Conservation (phyloP, 2,329 filamentous ascomycete genomes). For the Fusarium agapanthi region DNA sequence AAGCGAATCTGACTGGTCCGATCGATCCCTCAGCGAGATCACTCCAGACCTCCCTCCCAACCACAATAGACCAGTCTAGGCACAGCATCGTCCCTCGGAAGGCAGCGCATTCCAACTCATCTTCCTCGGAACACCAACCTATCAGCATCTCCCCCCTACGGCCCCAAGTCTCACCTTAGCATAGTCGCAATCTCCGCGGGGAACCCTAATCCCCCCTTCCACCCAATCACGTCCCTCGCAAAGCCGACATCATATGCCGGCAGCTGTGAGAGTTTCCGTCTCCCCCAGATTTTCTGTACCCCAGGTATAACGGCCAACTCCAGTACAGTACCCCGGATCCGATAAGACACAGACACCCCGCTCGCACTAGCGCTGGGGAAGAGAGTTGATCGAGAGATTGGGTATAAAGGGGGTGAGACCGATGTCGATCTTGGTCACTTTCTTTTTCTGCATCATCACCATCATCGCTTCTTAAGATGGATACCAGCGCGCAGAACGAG, state of each 20-base stretch:
- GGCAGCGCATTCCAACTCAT: not conserved
- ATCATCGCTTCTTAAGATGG: not conserved
- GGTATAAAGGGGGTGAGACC: not conserved
- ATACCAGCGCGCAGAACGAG: not conserved
- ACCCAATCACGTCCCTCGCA: not conserved
- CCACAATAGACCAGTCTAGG: not conserved
- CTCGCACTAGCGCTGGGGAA: not conserved
- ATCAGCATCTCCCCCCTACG: not conserved
- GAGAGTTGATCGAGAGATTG: not conserved
- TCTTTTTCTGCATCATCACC: not conserved
- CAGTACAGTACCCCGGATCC: conserved; percentile 3
- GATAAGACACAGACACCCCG: not conserved
- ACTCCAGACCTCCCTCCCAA: no score
- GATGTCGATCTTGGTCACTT: not conserved
- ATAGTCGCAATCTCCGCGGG: not conserved
- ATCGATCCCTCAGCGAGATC: not conserved
- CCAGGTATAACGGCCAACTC: not conserved
- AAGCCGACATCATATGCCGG: conserved; percentile 13
- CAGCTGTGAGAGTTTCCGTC: not conserved
- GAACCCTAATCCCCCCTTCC: not conserved
- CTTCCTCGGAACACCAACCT: conserved; percentile 12
- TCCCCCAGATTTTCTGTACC: not conserved
- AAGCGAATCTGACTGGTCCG: not conserved
- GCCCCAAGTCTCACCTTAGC: not conserved
- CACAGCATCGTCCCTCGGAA: not conserved